Evolutionary conservation across 768 basidiomycete species (phyloP), one percentile per base, ranked within the genome.

Genomic region (Calocybe indica): DNA sequence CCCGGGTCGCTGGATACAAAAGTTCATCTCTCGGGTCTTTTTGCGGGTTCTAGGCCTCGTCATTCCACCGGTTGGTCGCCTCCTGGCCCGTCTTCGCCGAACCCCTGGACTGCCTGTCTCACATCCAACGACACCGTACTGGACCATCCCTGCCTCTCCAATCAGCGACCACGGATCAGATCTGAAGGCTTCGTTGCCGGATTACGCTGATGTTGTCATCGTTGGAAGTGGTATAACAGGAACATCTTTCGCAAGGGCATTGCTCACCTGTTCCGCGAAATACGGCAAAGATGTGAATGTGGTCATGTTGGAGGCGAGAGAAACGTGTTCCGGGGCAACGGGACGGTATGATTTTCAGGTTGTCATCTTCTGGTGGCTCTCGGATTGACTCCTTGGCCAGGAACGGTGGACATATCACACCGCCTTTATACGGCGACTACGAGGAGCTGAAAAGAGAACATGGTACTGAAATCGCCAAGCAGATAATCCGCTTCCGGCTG

Each of bases 211-310:
- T 52, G 63, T 89, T 2, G 79, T 88, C 22, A 69, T 90, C 43
- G 75, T 90, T 46, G 88, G 88, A 2, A 83, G 82, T n/a, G 88
- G 88, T 0, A 85, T 90, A 49, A 82, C 87, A 0, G 85, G 86
- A 3, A 71, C 83, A 0, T 71, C 80, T 1, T 61, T 86, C 39
- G 80, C 76, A 5, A 74, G 79, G 51, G 73, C 74, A 7, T 50
- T 84, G 15, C 66, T 88, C 11, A 66, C 71, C 36, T 59, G 61
- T 12, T 55, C 59, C 6, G 45, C 48, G 29, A 55, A 62, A 45
- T 50, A 56, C 7, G 61, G 57, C 22, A 60, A 58, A 28, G 47
- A 52, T 29, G 49, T 78, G 10, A 64, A 67, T 34, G 61, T 93
- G 2, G 77, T 89, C 14, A 82, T 92, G 70, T 72, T 95, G 14